Conservation (phyloP, 2,329 filamentous ascomycete genomes). For the Pyrenochaeta sp. region DNA sequence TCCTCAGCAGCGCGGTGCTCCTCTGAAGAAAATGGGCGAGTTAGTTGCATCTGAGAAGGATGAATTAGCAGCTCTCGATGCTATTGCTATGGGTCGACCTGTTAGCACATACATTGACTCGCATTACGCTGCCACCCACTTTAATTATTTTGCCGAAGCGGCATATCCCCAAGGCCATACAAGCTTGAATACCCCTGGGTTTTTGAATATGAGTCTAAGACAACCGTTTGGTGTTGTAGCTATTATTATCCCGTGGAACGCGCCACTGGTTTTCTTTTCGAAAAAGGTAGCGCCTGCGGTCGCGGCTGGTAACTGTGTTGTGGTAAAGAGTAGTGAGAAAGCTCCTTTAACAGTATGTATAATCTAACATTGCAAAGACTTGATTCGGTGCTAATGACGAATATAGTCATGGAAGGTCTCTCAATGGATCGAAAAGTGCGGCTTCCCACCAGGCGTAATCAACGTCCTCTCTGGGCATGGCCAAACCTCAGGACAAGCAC, state of each 20-base stretch:
- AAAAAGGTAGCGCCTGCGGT: conserved; percentile 37
- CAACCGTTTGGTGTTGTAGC: conserved; percentile 81
- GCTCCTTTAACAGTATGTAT: conserved; percentile 71
- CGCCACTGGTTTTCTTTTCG: conserved; percentile 33
- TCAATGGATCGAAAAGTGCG: conserved; percentile 77
- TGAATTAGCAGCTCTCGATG: conserved; percentile 79
- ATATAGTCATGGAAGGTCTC: conserved; percentile 76
- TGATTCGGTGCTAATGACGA: neutral
- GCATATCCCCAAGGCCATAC: conserved; percentile 82
- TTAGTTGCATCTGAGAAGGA: conserved; percentile 62
- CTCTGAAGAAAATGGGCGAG: conserved; percentile 55
- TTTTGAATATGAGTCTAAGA: conserved; percentile 71
- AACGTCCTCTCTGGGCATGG: conserved; percentile 82
- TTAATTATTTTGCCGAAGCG: conserved; percentile 80
- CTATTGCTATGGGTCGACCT: conserved; percentile 84
- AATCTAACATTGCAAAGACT: too few relatives aligned
- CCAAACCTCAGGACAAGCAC: conserved; percentile 77
- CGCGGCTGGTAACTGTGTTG: conserved; percentile 34
- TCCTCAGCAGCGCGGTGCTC: conserved; percentile 47
- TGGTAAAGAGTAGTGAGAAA: conserved; percentile 38
- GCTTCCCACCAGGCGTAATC: conserved; percentile 79
- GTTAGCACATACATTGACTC: conserved; percentile 80
- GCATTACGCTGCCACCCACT: conserved; percentile 78
- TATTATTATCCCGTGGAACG: conserved; percentile 73
- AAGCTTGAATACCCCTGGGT: conserved; percentile 56